Conservation (phyloP, 179 eudicot genomes). For the Spinacia oleracea region DNA sequence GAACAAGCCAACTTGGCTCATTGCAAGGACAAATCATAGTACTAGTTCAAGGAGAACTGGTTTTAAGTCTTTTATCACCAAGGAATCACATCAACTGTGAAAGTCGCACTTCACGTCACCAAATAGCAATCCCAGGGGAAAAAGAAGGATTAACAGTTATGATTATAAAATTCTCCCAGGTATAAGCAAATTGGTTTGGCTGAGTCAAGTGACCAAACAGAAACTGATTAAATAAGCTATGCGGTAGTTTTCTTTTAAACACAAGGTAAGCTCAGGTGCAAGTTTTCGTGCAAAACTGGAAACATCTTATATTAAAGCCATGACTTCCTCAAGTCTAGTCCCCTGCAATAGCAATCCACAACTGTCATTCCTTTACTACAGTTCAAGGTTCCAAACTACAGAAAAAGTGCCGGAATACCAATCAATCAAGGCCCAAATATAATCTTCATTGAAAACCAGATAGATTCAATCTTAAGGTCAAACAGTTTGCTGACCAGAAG, state of each 20-base stretch:
- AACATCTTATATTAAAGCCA: neutral
- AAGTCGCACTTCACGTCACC: neutral
- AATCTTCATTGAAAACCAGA: neutral
- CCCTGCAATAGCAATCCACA: neutral
- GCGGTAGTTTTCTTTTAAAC: neutral
- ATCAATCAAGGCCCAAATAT: conserved; percentile 1
- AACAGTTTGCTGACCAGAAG: neutral
- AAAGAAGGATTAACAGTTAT: neutral
- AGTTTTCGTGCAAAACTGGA: neutral
- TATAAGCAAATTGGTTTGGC: neutral
- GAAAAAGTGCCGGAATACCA: neutral
- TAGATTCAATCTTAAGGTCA: neutral
- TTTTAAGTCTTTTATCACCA: neutral
- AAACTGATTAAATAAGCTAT: neutral
- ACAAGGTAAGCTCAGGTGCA: neutral
- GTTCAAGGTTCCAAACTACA: neutral
- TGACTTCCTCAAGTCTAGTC: neutral
- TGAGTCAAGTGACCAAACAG: neutral
- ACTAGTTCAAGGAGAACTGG: neutral
- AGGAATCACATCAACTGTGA: neutral
- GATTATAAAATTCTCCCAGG: neutral
- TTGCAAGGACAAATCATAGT: neutral
- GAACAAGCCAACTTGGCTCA: neutral
- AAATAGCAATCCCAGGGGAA: neutral
- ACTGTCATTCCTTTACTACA: neutral